Conservation (phyloP, 1,284 basidiomycete species). For the Puccinia hordei region DNA sequence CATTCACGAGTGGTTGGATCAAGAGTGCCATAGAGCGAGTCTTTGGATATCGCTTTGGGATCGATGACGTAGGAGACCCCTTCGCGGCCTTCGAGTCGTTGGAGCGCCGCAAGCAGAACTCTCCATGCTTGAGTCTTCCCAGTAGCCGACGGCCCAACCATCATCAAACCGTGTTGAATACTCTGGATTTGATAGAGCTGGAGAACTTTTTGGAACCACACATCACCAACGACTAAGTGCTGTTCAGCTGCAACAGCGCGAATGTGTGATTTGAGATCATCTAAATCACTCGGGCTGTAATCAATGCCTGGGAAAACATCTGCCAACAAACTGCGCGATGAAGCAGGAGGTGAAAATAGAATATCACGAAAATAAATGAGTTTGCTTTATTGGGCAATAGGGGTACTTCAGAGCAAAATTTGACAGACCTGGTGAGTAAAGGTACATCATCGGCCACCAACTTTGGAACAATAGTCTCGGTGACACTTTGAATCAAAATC, state of each 20-base stretch:
- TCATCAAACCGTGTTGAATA: constrained; percentile 99
- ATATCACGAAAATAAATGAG: constrained; percentile 18
- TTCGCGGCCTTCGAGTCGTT: constrained; percentile 86
- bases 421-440: constrained; percentile 76
- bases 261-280: constrained; percentile 80
- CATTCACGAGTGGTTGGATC: constrained; percentile 98
- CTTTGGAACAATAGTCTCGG: constrained; percentile 97
- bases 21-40: constrained; percentile 93
- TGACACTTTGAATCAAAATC: constrained; percentile 98
- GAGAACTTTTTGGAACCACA: constrained; percentile 92
- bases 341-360: neutral
- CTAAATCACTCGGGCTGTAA: constrained; percentile 84
- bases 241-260: constrained; percentile 81
- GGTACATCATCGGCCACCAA: constrained; percentile 96
- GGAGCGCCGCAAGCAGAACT: constrained; percentile 84
- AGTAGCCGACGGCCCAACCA: constrained; percentile 95
- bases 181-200: constrained; percentile 99
- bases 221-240: constrained; percentile 78
- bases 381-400: neutral
- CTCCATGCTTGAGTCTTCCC: constrained; percentile 99
- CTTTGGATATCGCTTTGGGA: constrained; percentile 98
- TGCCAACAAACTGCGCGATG: constrained; percentile 71
- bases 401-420: neutral
- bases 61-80: constrained; percentile 96
- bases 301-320: constrained; percentile 97